Evolutionary conservation across 2,329 filamentous ascomycete genomes (phyloP).

Genomic region (Mariannaea sp.): DNA sequence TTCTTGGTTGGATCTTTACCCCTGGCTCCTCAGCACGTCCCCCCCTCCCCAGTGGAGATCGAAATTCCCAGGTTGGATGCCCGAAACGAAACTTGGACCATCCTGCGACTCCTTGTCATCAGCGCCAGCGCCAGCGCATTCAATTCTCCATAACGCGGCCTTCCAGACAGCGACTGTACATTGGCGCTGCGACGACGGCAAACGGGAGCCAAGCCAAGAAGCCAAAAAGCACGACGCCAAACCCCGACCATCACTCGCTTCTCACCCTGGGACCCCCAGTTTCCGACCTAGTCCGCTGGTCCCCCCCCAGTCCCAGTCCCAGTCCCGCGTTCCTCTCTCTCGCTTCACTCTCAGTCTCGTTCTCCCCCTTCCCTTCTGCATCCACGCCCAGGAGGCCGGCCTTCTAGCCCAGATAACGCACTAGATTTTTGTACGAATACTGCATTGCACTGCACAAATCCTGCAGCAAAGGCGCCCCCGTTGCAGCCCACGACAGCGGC

Average conservation of each 20-base stretch:
- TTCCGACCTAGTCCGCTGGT: no score
- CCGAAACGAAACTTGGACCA: slow-evolving; percentile 37
- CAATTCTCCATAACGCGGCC: background rate
- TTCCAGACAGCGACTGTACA: slow-evolving; percentile 1
- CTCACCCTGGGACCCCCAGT: background rate
- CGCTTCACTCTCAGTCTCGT: background rate
- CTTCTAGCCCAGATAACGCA: background rate
- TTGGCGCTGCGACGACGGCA: background rate
- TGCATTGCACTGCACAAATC: slow-evolving; percentile 5
- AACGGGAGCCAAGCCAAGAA: slow-evolving; percentile 7
- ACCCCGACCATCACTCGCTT: slow-evolving; percentile 4
- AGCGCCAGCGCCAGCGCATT: slow-evolving; percentile 19
- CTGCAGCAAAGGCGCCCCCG: background rate
- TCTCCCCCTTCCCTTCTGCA: background rate
- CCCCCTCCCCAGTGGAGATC: slow-evolving; percentile 18
- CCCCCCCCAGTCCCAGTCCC: background rate
- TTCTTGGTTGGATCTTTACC: slow-evolving; percentile 12
- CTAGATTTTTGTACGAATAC: background rate
- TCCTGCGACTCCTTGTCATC: slow-evolving; percentile 15
- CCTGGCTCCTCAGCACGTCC: slow-evolving; percentile 9
- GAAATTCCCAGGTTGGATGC: slow-evolving; percentile 19
- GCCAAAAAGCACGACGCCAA: slow-evolving; percentile 4
- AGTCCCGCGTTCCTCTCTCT: background rate
- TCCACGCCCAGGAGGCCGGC: slow-evolving; percentile 2
- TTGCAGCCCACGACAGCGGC: background rate